Evolutionary conservation across 1,284 basidiomycete genomes (phyloP), one percentile per base, ranked within the genome.

Genomic region (Phaffia rhodozyma): DNA sequence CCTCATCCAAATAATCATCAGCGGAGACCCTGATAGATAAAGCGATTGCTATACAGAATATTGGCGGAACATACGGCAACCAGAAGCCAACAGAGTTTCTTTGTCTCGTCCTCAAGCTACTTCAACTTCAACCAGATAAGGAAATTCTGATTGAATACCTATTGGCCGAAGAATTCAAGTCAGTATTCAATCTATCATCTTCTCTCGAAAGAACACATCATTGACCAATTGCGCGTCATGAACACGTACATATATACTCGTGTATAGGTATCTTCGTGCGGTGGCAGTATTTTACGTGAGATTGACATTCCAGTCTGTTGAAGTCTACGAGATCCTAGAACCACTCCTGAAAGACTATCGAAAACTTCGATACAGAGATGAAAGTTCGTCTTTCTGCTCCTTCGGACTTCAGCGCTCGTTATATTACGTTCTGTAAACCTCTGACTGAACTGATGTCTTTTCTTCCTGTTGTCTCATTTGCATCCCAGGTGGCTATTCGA

Each of bases 141-240:
- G 91, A 94, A 75, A 97, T 98, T 66, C 75, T 98, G 56, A 77
- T 96, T 5, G 96, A 97, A 72, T 99, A 99, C 73, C 79, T 99
- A 25, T 83, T 86, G 66, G 91, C 90, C 2, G 90, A 94, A 66
- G 94, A 98, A 73, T 97, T 97, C 82, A 99, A 99, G 92, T 94
- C 71, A 69, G 87, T 80, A 16, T n/a, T 6, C 43, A n/a, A 30
- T 5, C 5, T 25, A 18, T 5, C 29, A 13, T 25, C n/a, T 47
- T 47, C 34, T 38, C 1, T 55, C 29, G n/a, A n/a, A 25, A 7
- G 9, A 47, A 58, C 56, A 21, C 6, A 25, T 29, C n/a, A 11
- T 18, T 21, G 38, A 30, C 18, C 13, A 21, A 43, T 4, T 27
- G 43, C 25, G 57, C 27, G 32, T 23, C 13, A 23, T 29, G 23